Evolutionary conservation across 2,329 filamentous ascomycete species (phyloP).

Genomic region (Elsinoe necatrix): DNA sequence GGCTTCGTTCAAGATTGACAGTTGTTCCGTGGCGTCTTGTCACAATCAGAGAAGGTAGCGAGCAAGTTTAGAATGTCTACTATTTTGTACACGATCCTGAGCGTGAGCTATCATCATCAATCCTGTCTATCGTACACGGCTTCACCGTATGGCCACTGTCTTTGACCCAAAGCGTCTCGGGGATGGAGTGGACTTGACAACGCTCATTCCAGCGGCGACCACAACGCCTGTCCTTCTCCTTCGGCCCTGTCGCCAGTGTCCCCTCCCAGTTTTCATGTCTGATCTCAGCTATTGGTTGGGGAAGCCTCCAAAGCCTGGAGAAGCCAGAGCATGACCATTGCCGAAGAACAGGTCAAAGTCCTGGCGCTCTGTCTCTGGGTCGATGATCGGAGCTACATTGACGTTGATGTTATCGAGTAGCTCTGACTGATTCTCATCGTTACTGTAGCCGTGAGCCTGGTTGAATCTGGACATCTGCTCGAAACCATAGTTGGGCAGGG

Average conservation of each 20-base stretch:
- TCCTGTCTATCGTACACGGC: background rate
- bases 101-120: background rate
- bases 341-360: slow-evolving; percentile 10
- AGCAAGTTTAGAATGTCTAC: background rate
- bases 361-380: background rate
- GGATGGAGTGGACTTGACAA: too few species aligned
- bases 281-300: background rate
- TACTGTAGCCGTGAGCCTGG: background rate
- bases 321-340: background rate
- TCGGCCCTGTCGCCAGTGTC: background rate
- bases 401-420: slow-evolving; percentile 3
- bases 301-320: background rate
- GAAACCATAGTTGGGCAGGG: background rate
- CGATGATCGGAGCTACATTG: background rate
- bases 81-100: background rate
- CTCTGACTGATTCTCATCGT: background rate
- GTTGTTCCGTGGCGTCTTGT: slow-evolving; percentile 9
- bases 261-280: background rate
- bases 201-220: background rate
- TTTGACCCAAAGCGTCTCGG: too few species aligned
- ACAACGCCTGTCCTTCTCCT: background rate
- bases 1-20: background rate
- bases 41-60: background rate
- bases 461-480: background rate
- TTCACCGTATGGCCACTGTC: background rate